Conservation (phyloP, 179 eudicot genomes). For the Camellia oleifera region DNA sequence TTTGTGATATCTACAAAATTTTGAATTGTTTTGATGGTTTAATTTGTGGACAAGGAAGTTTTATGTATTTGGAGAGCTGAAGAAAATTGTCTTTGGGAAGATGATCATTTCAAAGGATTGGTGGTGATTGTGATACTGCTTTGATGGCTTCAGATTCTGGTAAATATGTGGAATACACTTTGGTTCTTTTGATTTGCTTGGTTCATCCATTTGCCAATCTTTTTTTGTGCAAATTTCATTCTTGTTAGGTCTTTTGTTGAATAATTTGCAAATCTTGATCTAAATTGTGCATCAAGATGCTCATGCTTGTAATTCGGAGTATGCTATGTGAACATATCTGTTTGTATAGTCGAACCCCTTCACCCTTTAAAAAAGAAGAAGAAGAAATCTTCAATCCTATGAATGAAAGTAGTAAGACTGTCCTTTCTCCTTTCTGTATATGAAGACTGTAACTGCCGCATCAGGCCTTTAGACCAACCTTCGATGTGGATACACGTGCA, state of each 20-base stretch:
- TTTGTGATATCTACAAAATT: background rate
- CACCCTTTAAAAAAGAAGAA: too few relatives aligned
- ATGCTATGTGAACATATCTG: background rate
- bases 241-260: background rate
- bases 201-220: background rate
- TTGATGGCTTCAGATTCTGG: conserved; percentile 7
- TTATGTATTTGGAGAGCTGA: background rate
- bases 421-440: background rate
- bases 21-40: background rate
- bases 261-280: background rate
- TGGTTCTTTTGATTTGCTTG: background rate
- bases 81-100: background rate
- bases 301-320: background rate
- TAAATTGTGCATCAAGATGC: background rate
- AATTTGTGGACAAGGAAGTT: background rate
- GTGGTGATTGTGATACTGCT: background rate
- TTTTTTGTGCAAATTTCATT: background rate
- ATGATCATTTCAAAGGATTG: background rate
- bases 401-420: background rate
- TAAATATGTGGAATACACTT: background rate
- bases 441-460: background rate
- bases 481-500: background rate
- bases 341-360: too few relatives aligned
- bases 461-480: background rate
- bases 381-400: too few relatives aligned